These are phyloP conservation scores for Fusarium proliferatum DNA, from an alignment of 2,329 filamentous ascomycete genomes.

Conservation along the genomic window DNA sequence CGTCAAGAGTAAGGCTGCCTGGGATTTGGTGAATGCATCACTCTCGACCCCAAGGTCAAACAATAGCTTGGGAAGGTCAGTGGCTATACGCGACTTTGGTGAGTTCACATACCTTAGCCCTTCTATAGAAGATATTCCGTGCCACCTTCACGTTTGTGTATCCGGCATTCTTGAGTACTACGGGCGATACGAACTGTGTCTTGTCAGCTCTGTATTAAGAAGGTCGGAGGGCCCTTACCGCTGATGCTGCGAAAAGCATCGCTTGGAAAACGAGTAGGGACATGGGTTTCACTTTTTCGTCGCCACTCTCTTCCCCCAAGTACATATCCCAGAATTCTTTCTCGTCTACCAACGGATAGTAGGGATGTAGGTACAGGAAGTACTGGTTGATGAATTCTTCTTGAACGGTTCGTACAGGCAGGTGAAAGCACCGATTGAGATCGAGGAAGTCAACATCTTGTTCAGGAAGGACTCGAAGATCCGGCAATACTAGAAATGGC, in stretches of 20 bases:
- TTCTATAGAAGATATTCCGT: constrained; percentile 31
- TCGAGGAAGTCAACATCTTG: constrained; percentile 10
- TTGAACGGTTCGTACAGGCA: not conserved
- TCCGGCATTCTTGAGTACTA: constrained; percentile 31
- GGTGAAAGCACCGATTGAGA: constrained; percentile 7
- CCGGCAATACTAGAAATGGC: not conserved
- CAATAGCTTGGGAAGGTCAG: not conserved
- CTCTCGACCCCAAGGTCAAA: constrained; percentile 29
- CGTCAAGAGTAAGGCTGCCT: constrained; percentile 25
- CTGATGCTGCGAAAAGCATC: constrained; percentile 34
- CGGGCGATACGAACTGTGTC: constrained; percentile 23
- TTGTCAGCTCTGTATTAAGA: not conserved
- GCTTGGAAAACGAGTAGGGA: constrained; percentile 21
- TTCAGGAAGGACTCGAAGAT: not conserved
- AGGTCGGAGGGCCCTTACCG: not conserved
- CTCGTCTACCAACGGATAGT: constrained; percentile 28
- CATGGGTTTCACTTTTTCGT: not conserved
- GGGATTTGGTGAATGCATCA: constrained; percentile 24
- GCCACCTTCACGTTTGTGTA: constrained; percentile 30
- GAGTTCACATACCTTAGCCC: not conserved
- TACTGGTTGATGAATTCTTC: constrained; percentile 24
- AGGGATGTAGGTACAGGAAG: constrained; percentile 28
- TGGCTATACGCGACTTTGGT: fast-evolving
- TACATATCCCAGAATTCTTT: constrained; percentile 35
- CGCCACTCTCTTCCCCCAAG: not conserved